Base-by-base conservation (phyloP, 345 rosid genomes). In the Raphanus raphanistrum region DNA sequence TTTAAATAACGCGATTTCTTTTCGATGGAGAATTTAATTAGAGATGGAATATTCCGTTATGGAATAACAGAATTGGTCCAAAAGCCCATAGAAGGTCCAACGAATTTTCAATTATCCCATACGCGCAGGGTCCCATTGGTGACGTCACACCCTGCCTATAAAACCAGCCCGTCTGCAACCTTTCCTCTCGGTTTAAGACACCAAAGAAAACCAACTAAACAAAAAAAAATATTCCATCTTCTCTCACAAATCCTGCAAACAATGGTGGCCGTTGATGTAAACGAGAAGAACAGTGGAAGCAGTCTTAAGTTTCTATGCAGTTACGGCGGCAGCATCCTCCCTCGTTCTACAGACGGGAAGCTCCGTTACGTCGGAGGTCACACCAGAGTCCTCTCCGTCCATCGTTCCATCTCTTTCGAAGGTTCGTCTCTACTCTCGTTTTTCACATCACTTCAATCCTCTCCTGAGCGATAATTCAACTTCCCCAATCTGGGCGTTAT, bases 321-420 rank as follows among this genome's bases (percentile, higher is more conserved):
- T 75, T 95, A 95, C 36, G 87, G 88, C 52, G 98, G 99, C 5
- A 87, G 59, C 83, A 90, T 95, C 45, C 63, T 74, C 8, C 98
- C 87, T 31, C 98, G 99, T 62, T 81, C 85, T 17, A 50, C 77
- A 2, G 97, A 92, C 82, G 94, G 96, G 27, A 75, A 84, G 73
- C 94, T 92, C 35, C 95, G 98, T 60, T 95, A 95, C 84, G 87
- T 83, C 32, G 97, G 98, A 36, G 97, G 99, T 25, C 74, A 80
- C 68, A 95, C 94, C 77, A 76, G 99, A 73, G 88, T 95, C 48
- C 88, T 95, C n/a, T 66, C 97, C 72, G 91, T 90, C 41, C 80
- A 85, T 61, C 91, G 90, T 32, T 84, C 91, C 21, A 71, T 90
- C 10, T 84, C 92, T 16, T 92, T 71, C 61, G 11, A 89, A 80